Conservation (phyloP, 2,329 filamentous ascomycete species). For the Ceratocystis cubensis region DNA sequence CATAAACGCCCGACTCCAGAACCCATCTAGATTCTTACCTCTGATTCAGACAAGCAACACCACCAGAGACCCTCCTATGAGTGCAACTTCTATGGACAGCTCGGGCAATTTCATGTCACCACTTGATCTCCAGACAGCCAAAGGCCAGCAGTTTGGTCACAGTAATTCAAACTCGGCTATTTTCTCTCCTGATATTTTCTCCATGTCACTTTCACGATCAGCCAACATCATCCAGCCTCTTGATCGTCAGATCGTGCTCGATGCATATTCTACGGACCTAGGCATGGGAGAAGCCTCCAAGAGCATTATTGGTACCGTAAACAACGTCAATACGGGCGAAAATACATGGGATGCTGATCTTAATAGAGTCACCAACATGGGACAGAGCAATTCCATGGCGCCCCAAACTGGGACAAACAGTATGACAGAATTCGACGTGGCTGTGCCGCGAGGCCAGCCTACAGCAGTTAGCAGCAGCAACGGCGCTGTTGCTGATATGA, state of each 20-base stretch:
- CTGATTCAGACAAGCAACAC: slow-evolving; percentile 1
- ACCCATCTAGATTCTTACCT: not conserved
- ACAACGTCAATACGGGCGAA: not conserved
- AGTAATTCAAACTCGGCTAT: slow-evolving; percentile 27
- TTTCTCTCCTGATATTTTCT: slow-evolving; percentile 42
- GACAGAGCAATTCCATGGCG: not conserved
- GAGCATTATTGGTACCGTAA: slow-evolving; percentile 30
- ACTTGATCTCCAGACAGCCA: slow-evolving; percentile 10
- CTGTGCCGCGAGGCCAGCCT: not conserved
- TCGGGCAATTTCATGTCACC: slow-evolving; percentile 5
- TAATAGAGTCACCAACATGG: not conserved
- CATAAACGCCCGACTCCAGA: slow-evolving; percentile 20
- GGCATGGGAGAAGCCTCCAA: slow-evolving; percentile 29
- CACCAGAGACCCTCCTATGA: slow-evolving; percentile 31
- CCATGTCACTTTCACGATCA: slow-evolving; percentile 39
- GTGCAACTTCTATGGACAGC: slow-evolving; percentile 29
- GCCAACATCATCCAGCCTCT: slow-evolving; percentile 51
- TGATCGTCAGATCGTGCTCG: slow-evolving; percentile 64
- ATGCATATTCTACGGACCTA: slow-evolving; percentile 50
- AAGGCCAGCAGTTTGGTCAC: slow-evolving; percentile 7
- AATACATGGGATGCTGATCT: not conserved
- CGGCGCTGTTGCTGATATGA: not conserved
- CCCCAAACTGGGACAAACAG: not conserved
- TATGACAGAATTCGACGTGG: not conserved
- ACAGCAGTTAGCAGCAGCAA: not conserved